These are phyloP conservation scores for Quercus agrifolia DNA, from an alignment of 306 rosid species.

Conservation along the genomic window DNA sequence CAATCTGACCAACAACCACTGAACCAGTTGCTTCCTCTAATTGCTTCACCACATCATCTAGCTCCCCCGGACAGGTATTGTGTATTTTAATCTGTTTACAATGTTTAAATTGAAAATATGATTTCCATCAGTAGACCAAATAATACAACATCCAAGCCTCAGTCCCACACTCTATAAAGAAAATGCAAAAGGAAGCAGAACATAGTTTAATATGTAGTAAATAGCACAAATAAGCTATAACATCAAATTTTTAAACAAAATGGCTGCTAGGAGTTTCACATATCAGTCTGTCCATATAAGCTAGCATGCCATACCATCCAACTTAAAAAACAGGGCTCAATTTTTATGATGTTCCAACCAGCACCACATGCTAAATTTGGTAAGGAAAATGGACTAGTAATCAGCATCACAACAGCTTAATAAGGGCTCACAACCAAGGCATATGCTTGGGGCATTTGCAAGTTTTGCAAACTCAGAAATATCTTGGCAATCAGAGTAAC, in stretches of 20 bases:
- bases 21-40: conserved; percentile 69
- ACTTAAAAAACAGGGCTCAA: not conserved
- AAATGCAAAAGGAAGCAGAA: not conserved
- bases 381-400: not conserved
- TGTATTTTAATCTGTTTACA: conserved; percentile 73
- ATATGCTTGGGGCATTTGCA: not conserved
- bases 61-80: conserved; percentile 80
- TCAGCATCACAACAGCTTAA: not conserved
- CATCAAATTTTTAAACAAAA: not conserved
- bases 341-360: not conserved
- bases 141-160: too few relatives aligned
- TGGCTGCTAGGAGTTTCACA: not conserved
- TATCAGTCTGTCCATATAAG: not conserved
- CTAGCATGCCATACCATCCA: not conserved
- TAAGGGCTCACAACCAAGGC: not conserved
- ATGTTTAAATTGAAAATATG: conserved; percentile 2
- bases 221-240: not conserved
- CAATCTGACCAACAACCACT: conserved; percentile 68
- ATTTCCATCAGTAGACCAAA: not conserved
- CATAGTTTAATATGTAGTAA: not conserved
- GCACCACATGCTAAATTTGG: not conserved
- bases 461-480: not conserved
- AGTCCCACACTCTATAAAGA: not conserved
- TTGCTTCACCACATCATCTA: conserved; percentile 67
- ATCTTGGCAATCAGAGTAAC: not conserved